Evolutionary conservation across 2,329 filamentous ascomycete species (phyloP).

Genomic region (Sporothrix euskadiensis): DNA sequence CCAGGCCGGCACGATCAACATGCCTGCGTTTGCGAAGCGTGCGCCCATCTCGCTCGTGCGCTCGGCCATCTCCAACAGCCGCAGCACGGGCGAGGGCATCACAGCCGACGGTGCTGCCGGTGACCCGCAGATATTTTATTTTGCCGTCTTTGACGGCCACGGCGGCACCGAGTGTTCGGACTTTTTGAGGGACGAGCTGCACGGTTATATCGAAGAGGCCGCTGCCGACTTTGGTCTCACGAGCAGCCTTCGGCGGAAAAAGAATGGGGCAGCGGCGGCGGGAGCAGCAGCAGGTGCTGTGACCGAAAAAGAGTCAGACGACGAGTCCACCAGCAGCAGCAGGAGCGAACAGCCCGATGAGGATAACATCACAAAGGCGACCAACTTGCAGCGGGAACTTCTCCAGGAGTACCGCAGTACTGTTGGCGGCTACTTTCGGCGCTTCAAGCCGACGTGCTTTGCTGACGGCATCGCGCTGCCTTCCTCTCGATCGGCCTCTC

Average conservation of each 20-base stretch:
- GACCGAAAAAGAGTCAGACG: background rate
- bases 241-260: constrained; percentile 65
- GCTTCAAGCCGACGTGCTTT: constrained; percentile 84
- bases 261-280: constrained; percentile 30
- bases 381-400: constrained; percentile 66
- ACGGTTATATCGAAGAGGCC: constrained; percentile 84
- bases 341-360: background rate
- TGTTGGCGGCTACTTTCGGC: constrained; percentile 90
- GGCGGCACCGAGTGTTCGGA: constrained; percentile 86
- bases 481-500: constrained; percentile 28
- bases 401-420: constrained; percentile 77
- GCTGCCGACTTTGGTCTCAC: constrained; percentile 73
- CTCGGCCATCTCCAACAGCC: constrained; percentile 49
- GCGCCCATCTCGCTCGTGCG: constrained; percentile 64
- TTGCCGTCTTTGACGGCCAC: constrained; percentile 94
- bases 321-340: constrained; percentile 15
- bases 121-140: constrained; percentile 97
- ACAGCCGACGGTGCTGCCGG: constrained; percentile 71
- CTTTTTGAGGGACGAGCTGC: constrained; percentile 80
- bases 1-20: constrained; percentile 87
- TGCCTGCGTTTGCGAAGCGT: constrained; percentile 88
- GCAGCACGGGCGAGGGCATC: constrained; percentile 60
- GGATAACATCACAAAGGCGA: constrained; percentile 11
- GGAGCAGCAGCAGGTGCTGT: constrained; percentile 11
- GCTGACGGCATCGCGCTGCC: constrained; percentile 31